Percentiles rank a stretch among this genome's conserved stretches.
Evolutionary conservation across 805 yeast genomes (phyloP).

Genomic region (Candida verbasci): DNA sequence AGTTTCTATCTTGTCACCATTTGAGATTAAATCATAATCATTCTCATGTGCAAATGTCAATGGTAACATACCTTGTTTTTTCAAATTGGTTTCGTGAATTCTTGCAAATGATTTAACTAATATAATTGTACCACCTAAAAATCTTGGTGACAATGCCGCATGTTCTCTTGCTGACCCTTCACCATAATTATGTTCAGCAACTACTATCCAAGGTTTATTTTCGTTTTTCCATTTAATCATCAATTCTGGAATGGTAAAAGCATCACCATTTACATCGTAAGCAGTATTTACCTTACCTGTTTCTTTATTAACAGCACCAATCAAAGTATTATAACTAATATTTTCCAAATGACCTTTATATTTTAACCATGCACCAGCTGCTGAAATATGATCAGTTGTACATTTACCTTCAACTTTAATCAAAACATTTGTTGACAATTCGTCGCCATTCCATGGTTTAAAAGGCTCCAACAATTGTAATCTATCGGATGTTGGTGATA

Average conservation of each 20-base stretch:
- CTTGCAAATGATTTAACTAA: constrained; percentile 95
- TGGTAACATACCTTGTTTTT: constrained; percentile 97
- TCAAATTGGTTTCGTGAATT: constrained; percentile 96
- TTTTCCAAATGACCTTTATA: constrained; percentile 97
- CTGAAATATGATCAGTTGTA: constrained; percentile 97
- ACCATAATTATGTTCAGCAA: constrained; percentile 97
- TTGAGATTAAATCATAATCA: constrained; percentile 76
- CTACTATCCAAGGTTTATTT: constrained; percentile 83
- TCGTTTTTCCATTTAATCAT: constrained; percentile 95
- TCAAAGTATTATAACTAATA: constrained; percentile 89
- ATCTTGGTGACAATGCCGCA: constrained; percentile 94
- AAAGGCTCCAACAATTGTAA: constrained; percentile 89
- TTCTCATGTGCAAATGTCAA: constrained; percentile 84
- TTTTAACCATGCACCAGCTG: constrained; percentile 98
- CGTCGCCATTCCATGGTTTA: constrained; percentile 80
- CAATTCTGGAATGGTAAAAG: constrained; percentile 84
- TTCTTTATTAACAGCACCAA: constrained; percentile 96
- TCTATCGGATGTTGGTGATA: constrained; percentile 88
- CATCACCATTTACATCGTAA: constrained; percentile 77
- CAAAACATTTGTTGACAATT: constrained; percentile 68
- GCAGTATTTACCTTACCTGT: constrained; percentile 94
- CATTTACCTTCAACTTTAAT: constrained; percentile 96
- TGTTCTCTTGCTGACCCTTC: constrained; percentile 99
- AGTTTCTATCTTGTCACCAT: constrained; percentile 79
- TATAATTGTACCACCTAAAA: constrained; percentile 85